These are phyloP conservation scores for Centaurea solstitialis DNA, from an alignment of 129 eudicot species.

Conservation along the genomic window DNA sequence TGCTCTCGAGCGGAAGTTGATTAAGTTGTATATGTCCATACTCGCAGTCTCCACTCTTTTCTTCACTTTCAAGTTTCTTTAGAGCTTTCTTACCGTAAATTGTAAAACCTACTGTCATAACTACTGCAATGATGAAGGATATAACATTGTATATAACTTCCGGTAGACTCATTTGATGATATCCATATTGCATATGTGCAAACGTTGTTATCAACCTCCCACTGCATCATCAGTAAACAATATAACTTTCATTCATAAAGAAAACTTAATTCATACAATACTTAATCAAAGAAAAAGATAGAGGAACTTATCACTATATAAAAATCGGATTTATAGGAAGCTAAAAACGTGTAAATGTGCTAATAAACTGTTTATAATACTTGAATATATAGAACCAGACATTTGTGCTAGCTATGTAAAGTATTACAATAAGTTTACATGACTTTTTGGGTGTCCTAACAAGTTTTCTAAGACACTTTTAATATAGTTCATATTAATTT, in stretches of 20 bases:
- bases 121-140: slow-evolving; percentile 67
- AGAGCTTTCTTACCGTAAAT: slow-evolving; percentile 63
- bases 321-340: background rate
- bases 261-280: background rate
- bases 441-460: too few species aligned
- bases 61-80: slow-evolving; percentile 53
- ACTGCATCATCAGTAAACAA: slow-evolving; percentile 46
- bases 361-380: too few species aligned
- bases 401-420: background rate
- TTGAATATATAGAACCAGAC: too few species aligned
- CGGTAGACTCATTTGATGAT: slow-evolving; percentile 62
- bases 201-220: slow-evolving; percentile 83
- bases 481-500: background rate
- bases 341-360: background rate
- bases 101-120: slow-evolving; percentile 64
- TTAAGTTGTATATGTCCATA: slow-evolving; percentile 40
- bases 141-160: slow-evolving; percentile 81
- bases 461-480: background rate
- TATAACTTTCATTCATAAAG: background rate
- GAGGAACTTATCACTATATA: background rate
- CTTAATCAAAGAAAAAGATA: background rate
- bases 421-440: background rate
- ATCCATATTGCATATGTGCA: slow-evolving; percentile 75
- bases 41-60: slow-evolving; percentile 32
- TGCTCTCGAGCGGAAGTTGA: slow-evolving; percentile 69